Evolutionary conservation across 306 rosid species (phyloP).

Genomic region (Purshia tridentata): DNA sequence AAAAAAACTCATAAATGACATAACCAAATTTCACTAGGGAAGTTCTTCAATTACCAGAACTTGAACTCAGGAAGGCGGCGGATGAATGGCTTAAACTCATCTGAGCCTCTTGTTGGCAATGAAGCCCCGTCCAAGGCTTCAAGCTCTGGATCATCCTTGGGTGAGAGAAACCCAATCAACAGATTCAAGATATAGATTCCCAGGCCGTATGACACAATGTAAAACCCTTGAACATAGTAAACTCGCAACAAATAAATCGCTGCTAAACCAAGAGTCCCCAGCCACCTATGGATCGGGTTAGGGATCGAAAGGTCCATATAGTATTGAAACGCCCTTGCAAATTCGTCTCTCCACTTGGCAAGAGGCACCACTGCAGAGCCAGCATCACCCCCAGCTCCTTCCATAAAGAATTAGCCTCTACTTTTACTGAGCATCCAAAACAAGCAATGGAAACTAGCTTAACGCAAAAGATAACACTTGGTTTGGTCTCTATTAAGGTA

Average conservation of each 20-base stretch:
- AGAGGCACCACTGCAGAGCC: conserved; percentile 44
- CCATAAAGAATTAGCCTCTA: conserved; percentile 37
- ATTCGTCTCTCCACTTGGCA: conserved; percentile 58
- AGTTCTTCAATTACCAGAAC: conserved; percentile 51
- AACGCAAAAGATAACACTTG: background rate
- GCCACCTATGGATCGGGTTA: conserved; percentile 59
- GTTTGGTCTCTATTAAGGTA: background rate
- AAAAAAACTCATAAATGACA: background rate
- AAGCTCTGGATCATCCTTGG: conserved; percentile 68
- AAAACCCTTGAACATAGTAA: conserved; percentile 58
- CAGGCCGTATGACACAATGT: conserved; percentile 60
- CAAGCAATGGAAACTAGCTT: background rate
- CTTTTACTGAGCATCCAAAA: conserved; percentile 21
- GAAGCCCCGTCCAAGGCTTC: conserved; percentile 61
- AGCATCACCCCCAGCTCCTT: conserved; percentile 48
- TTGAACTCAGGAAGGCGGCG: conserved; percentile 81
- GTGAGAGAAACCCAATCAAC: conserved; percentile 66
- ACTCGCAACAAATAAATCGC: conserved; percentile 51
- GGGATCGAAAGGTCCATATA: conserved; percentile 66
- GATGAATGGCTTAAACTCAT: conserved; percentile 68
- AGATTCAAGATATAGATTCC: conserved; percentile 63
- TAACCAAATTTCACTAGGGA: conserved; percentile 2
- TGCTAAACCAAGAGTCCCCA: conserved; percentile 49
- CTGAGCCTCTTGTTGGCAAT: conserved; percentile 59
- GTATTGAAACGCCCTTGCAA: conserved; percentile 46